Evolutionary conservation across 2,329 filamentous ascomycete genomes (phyloP), one percentile per base, ranked within the genome.

Genomic region (Nothophoma quercina): DNA sequence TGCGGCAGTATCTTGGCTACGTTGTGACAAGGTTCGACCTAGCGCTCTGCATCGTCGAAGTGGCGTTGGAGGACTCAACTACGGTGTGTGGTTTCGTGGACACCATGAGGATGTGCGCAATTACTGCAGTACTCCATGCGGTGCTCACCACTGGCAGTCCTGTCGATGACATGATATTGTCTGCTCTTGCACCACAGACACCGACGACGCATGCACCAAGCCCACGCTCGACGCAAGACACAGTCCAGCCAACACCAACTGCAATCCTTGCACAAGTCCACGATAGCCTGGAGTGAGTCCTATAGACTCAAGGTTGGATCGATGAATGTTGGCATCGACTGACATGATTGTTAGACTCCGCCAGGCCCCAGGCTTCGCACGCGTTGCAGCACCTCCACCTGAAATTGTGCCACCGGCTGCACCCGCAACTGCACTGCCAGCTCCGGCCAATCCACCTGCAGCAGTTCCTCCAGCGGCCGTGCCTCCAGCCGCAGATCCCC

Each of bases 311-410:
- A 13, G 12, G n/a, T 4, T 4, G 8, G 4, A 22, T 5, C 5
- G 4, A n/a, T 12, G 8, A 5, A 7, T 2, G 18, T 10, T 5
- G 7, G 13, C 10, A 9, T n/a, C 16, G 3, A 22, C 34, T 45
- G 7, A 49, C 7, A 8, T 13, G 8, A 1, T 13, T n/a, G 10
- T 18, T 22, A 65, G 62, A 30, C 54, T 61, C 6, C 60, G 56
- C 48, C 58, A 60, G 44, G 56, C 25, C 40, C 47, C 51, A 13
- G 55, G 18, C 18, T 7, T 50, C 18, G 54, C 39, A 16, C 45
- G 40, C 33, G 7, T 40, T 16, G 35, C 25, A 16, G 51, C 50
- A 12, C 22, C 42, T 46, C 35, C 42, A 18, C 7, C 42, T 18
- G 44, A 26, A 8, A n/a, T 33, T 10, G 39, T 30, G 16, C 46